Evolutionary conservation across 1,139 yeast genomes (phyloP), one percentile per base, ranked within the genome.

Genomic region (Nakaseomyces glabratus): DNA sequence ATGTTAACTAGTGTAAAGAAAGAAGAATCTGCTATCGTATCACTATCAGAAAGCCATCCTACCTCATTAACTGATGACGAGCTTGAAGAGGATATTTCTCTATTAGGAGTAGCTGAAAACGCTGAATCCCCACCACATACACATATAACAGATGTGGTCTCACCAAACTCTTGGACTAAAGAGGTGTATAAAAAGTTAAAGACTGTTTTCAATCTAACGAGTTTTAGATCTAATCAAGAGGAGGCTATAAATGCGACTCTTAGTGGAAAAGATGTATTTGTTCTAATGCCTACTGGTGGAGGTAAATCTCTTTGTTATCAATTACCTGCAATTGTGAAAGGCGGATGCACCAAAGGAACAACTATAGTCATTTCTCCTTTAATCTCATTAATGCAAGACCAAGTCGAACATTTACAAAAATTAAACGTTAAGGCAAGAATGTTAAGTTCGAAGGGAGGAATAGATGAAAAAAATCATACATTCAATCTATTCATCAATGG

Each of bases 281-380:
- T 93, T 2, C 65, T 93, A 46, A 90, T 93, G 96, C 99, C 99
- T 0, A 93, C 99, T 0, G 99, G 99, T 29, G 98, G 98, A 34
- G 99, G 99, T 34, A 93, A 93, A 57, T 88, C 97, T 0, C 63
- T 93, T 28, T 93, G 99, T 55, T 93, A 88, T 57, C 99, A 93
- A 58, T 63, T 93, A 13, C 98, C 99, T 0, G 96, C 98, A 0
- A 63, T 90, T 33, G 76, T 90, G 1, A 66, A 68, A 33, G 65
- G 78, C 1, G 97, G 95, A 1, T 66, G 60, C 21, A 81, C 94
- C 0, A 63, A 61, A 12, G 97, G 97, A 10, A 79, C 93, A 0
- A 86, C 98, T 0, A 73, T 93, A 26, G 99, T 93, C 5, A 75
- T 93, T 4, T 86, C 96, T 0, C 97, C 97, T 1, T 18, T 26